A percentile compares a stretch with the other conserved stretches of the same genome.
Evolutionary conservation across 169 alveolate genomes (phyloP).

Genomic region (Eimeria acervulina): DNA sequence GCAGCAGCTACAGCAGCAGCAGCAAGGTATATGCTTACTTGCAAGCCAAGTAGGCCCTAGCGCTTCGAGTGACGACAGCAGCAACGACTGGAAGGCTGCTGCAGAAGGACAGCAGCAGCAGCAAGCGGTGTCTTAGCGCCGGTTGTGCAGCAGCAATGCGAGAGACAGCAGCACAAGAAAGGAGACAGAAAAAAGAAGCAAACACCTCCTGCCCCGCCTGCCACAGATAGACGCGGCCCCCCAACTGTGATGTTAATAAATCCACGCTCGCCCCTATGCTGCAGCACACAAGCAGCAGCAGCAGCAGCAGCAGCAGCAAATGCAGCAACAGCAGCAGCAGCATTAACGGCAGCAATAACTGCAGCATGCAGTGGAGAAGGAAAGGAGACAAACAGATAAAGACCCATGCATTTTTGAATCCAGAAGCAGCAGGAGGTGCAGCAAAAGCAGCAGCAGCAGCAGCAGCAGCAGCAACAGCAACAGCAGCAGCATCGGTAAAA

Average conservation of each 20-base stretch:
- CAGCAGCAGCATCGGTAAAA: neutral
- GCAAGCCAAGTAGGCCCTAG: constrained; percentile 18
- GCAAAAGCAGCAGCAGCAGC: constrained; percentile 26
- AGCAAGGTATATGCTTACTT: too few relatives aligned
- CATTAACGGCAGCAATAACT: constrained; percentile 19
- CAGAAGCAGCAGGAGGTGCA: constrained; percentile 2
- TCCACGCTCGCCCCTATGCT: constrained; percentile 56
- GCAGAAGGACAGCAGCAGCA: constrained; percentile 57
- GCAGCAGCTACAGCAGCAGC: too few relatives aligned
- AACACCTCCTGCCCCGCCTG: constrained; percentile 40
- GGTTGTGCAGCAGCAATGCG: constrained; percentile 33
- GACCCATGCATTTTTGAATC: neutral
- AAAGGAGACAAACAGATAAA: neutral
- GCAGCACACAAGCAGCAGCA: neutral
- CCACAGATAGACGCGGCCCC: constrained; percentile 6
- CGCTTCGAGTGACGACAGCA: neutral
- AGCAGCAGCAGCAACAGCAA: neutral
- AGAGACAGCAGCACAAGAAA: constrained; percentile 55
- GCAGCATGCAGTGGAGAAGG: constrained; percentile 17
- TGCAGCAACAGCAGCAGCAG: neutral
- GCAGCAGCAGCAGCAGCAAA: neutral
- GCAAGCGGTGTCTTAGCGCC: neutral
- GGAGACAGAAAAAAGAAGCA: constrained; percentile 29
- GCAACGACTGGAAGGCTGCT: neutral
- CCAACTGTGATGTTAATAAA: constrained; percentile 38